Conservation (phyloP, 2,329 filamentous ascomycete species). For the Alternaria triticina region DNA sequence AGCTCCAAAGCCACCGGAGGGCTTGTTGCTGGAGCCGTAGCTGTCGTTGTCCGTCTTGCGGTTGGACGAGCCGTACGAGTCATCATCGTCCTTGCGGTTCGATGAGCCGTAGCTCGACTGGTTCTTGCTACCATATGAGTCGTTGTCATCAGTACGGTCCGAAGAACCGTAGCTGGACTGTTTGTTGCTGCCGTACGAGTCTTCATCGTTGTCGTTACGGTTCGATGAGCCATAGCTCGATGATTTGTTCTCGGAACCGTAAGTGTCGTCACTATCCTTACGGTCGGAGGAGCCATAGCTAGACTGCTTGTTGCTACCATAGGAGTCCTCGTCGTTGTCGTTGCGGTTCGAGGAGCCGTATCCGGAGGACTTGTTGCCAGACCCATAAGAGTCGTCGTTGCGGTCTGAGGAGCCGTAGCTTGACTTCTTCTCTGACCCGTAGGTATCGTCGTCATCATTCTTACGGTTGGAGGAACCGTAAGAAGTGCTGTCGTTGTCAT, state of each 20-base stretch:
- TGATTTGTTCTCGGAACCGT: conserved; percentile 14
- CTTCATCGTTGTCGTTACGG: conserved; percentile 8
- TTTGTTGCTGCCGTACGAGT: conserved; percentile 1
- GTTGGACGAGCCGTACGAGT: conserved; percentile 11
- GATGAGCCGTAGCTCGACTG: conserved; percentile 7
- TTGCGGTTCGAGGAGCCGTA: conserved; percentile 4
- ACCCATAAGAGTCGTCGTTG: conserved; percentile 15
- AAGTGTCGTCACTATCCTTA: conserved; percentile 1
- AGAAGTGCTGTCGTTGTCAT: conserved; percentile 1
- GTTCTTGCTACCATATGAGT: conserved; percentile 7
- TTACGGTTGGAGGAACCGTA: neutral
- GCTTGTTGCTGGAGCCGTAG: conserved; percentile 3
- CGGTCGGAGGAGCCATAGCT: conserved; percentile 5
- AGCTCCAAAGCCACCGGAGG: neutral
- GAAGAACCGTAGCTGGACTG: neutral
- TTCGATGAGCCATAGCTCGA: conserved; percentile 1
- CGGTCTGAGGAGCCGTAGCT: conserved; percentile 7
- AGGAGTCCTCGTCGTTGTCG: conserved; percentile 5
- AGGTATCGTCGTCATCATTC: conserved; percentile 8
- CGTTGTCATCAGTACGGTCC: neutral
- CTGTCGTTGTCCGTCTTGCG: conserved; percentile 5
- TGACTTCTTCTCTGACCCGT: conserved; percentile 3
- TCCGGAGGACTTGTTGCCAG: conserved; percentile 14
- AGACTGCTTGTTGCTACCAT: conserved; percentile 10
- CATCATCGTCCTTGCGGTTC: conserved; percentile 5